phyloP scores from a whole-genome alignment of 2,329 filamentous ascomycete genomes.

The Elsinoe arachidis region DNA sequence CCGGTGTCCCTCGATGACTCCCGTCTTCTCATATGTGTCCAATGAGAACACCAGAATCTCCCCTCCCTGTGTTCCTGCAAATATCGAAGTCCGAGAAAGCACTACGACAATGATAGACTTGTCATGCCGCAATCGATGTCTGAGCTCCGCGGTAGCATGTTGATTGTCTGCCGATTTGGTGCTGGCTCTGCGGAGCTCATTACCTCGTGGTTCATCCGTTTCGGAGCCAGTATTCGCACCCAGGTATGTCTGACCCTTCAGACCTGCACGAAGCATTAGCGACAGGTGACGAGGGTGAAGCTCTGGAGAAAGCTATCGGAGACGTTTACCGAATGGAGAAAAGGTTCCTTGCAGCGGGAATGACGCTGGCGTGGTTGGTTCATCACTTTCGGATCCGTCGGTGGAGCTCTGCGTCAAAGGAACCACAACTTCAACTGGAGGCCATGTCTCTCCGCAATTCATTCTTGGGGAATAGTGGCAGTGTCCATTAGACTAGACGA shows the following conservation, averaged over 20 bases:
- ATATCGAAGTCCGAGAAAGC: conserved; percentile 72
- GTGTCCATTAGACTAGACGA: neutral
- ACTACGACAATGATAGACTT: conserved; percentile 76
- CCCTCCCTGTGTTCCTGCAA: conserved; percentile 85
- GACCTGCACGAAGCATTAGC: conserved; percentile 12
- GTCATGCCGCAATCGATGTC: conserved; percentile 67
- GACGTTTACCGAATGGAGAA: neutral
- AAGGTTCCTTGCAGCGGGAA: conserved; percentile 8
- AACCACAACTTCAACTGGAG: conserved; percentile 8
- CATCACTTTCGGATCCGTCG: conserved; percentile 6
- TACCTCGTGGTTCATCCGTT: conserved; percentile 15
- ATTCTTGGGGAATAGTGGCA: neutral
- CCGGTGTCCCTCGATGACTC: conserved; percentile 77
- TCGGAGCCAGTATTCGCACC: conserved; percentile 15
- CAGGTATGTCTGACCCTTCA: conserved; percentile 5
- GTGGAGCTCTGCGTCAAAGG: neutral
- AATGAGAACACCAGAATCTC: conserved; percentile 89
- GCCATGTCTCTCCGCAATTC: conserved; percentile 11
- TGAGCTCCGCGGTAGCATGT: conserved; percentile 32
- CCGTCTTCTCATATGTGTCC: conserved; percentile 72
- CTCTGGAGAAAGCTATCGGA: neutral
- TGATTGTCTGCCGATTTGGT: neutral
- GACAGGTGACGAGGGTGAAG: neutral
- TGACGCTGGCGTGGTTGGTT: neutral
- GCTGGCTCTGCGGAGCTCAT: neutral